phyloP scores from a whole-genome alignment of 371 early-diverging fungal species.

The Circinella umbellata region DNA sequence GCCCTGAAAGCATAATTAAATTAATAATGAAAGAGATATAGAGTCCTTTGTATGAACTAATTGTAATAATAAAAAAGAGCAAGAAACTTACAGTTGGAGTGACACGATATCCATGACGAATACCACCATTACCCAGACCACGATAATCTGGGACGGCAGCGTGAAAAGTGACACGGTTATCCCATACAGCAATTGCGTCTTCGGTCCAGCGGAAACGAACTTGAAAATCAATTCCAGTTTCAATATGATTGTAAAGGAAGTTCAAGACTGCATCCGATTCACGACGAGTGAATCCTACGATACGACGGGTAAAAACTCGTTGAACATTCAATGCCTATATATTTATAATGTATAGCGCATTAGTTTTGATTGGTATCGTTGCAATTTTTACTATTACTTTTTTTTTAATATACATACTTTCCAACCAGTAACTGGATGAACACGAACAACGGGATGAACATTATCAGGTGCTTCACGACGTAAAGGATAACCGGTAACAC shows the following conservation, averaged over 20 bases:
- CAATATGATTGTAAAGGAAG: conserved; percentile 55
- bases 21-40: neutral
- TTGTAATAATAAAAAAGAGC: too few relatives aligned
- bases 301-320: conserved; percentile 63
- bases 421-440: conserved; percentile 73
- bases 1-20: neutral
- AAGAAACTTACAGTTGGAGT: conserved; percentile 29
- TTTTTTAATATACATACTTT: conserved; percentile 28
- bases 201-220: conserved; percentile 68
- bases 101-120: conserved; percentile 49
- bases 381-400: too few relatives aligned
- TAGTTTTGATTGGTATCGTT: too few relatives aligned
- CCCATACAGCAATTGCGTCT: conserved; percentile 67
- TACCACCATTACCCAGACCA: conserved; percentile 27
- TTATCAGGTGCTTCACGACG: conserved; percentile 49
- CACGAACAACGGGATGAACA: conserved; percentile 64
- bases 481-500: conserved; percentile 41
- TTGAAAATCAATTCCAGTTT: conserved; percentile 61
- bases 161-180: conserved; percentile 59
- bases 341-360: too few relatives aligned
- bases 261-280: conserved; percentile 67
- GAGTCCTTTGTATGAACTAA: too few relatives aligned
- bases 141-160: conserved; percentile 56
- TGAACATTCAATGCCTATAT: conserved; percentile 54
- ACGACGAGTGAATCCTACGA: conserved; percentile 53